Evolutionary conservation across 1,284 basidiomycete species (phyloP).

Genomic region (Trametes polyzona): DNA sequence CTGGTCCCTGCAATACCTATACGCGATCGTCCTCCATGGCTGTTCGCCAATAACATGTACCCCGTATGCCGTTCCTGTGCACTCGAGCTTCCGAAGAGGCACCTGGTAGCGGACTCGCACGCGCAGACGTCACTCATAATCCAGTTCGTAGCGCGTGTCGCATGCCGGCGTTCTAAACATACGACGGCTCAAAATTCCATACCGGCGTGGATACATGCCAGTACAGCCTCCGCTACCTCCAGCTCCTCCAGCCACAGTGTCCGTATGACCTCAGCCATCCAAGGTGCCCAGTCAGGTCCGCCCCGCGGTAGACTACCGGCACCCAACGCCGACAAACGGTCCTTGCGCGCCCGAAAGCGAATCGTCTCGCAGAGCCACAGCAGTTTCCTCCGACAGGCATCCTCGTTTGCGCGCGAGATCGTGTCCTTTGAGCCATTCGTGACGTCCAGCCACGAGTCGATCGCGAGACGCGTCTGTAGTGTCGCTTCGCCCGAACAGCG

Average conservation of each 20-base stretch:
- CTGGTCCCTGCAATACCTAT: background rate
- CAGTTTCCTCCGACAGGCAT: conserved; percentile 40
- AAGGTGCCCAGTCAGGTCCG: conserved; percentile 34
- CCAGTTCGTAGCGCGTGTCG: too few relatives aligned
- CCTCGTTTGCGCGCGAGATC: conserved; percentile 55
- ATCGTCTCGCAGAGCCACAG: conserved; percentile 43
- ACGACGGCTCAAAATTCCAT: conserved; percentile 28
- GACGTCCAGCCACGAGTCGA: conserved; percentile 61
- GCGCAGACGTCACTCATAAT: too few relatives aligned
- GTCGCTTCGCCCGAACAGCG: background rate
- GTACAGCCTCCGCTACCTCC: conserved; percentile 54
- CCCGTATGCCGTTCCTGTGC: too few relatives aligned
- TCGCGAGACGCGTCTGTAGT: conserved; percentile 26
- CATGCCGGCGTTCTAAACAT: too few relatives aligned
- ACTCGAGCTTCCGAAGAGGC: too few relatives aligned
- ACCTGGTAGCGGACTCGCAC: too few relatives aligned
- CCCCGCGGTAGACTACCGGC: background rate
- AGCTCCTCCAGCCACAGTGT: conserved; percentile 54
- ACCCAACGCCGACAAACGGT: background rate
- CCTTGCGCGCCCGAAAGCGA: conserved; percentile 35
- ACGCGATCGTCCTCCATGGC: too few relatives aligned
- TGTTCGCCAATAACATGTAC: too few relatives aligned
- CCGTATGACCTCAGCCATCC: conserved; percentile 38
- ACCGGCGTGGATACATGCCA: conserved; percentile 33
- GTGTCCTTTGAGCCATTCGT: conserved; percentile 46